phyloP scores from a whole-genome alignment of 306 rosid genomes.

The Sesbania bispinosa region DNA sequence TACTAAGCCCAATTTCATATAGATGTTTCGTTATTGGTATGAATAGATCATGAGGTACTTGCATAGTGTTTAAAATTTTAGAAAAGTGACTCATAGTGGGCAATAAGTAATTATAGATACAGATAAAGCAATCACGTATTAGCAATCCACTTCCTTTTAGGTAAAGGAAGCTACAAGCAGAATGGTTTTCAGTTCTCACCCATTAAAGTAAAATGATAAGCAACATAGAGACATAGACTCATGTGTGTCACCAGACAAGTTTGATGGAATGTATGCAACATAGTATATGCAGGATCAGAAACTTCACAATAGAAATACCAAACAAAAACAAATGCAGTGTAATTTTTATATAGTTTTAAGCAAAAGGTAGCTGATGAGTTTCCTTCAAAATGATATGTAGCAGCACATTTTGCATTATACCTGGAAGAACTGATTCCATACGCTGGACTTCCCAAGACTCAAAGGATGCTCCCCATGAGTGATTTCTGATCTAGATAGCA shows the following conservation, averaged over 20 bases:
- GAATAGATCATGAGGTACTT: neutral
- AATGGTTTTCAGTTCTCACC: neutral
- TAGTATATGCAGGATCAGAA: neutral
- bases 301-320: neutral
- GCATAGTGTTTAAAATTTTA: neutral
- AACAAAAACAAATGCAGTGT: neutral
- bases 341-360: neutral
- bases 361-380: neutral
- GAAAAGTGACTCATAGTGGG: slow-evolving; percentile 6
- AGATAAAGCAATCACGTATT: neutral
- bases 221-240: too few species aligned
- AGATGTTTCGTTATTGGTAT: neutral
- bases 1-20: neutral
- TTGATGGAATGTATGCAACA: slow-evolving; percentile 7
- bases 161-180: neutral
- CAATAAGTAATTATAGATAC: slow-evolving; percentile 1
- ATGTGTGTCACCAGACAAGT: neutral
- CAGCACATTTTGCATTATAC: slow-evolving; percentile 36
- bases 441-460: slow-evolving; percentile 93
- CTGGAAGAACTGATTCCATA: slow-evolving; percentile 99
- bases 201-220: slow-evolving; percentile 6
- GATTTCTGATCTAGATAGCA: slow-evolving; percentile 89
- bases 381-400: neutral
- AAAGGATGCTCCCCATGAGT: slow-evolving; percentile 93
- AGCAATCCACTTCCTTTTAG: neutral